Evolutionary conservation across 805 yeast species (phyloP), one percentile per base, ranked within the genome.

Genomic region (Blastobotrys terrestris): DNA sequence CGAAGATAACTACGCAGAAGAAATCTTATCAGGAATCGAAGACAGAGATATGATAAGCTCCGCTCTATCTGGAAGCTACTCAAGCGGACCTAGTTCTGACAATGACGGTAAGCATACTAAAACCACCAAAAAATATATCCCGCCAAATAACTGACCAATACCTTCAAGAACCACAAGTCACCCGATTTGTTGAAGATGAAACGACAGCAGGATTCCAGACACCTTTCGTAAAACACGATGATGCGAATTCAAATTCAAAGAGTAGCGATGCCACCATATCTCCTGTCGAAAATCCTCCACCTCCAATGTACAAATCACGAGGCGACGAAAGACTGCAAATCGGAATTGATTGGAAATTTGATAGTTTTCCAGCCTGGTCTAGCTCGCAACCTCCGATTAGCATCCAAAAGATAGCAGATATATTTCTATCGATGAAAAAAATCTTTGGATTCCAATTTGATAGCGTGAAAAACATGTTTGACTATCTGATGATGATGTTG

Each of bases 341-440:
- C 44, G 63, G 63, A n/a, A 48, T 58, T 1, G 64, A 61, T 46
- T 62, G 63, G 63, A 44, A 44, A 8, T 35, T 35, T 3, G 83
- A 87, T 63, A 95, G 95, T 44, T 94, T 92, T 70, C 99, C 99
- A 44, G 98, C 99, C 49, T 94, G 99, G 99, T 87, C 97, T 21
- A 26, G 1, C 8, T 19, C n/a, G 14, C 77, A 83, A 66, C 87
- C 85, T 19, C 96, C 97, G 6, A 77, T 94, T 46, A 76, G 86
- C 48, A 77, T 80, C 58, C 77, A 72, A 40, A 84, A 81, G 58
- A 84, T 91, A n/a, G 70, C 70, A 53, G 72, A 67, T 3, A 78
- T 87, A 6, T 86, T 91, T 63, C 67, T 69, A 20, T 78, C 78
- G 22, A 65, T 91, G 47, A 74, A 79, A n/a, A 62, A 65, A 44